Conservation (phyloP, 2,329 filamentous ascomycete species). For the Hypoxylon sp. region DNA sequence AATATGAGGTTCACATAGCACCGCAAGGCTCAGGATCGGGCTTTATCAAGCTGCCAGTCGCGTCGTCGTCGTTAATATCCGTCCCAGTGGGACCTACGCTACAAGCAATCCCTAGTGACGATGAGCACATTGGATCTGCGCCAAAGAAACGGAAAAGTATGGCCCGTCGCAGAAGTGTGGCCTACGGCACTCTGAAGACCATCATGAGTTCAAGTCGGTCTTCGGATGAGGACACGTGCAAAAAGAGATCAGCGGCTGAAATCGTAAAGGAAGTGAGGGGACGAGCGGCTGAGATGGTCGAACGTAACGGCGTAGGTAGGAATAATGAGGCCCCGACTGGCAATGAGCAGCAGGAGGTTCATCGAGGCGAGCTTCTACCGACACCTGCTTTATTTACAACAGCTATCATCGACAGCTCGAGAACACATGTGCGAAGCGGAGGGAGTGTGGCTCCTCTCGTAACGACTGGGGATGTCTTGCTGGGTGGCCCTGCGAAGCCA, state of each 20-base stretch:
- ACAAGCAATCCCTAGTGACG: conserved; percentile 68
- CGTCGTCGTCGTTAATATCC: conserved; percentile 47
- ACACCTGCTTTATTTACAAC: conserved; percentile 60
- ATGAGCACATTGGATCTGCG: conserved; percentile 59
- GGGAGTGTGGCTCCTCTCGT: conserved; percentile 50
- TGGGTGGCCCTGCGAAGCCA: conserved; percentile 68
- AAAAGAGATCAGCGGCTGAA: conserved; percentile 69
- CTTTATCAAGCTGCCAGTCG: conserved; percentile 54
- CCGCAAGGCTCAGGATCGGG: conserved; percentile 69
- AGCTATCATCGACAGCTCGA: conserved; percentile 59
- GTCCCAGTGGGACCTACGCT: conserved; percentile 63
- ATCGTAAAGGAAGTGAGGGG: conserved; percentile 67
- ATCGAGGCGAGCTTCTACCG: conserved; percentile 47
- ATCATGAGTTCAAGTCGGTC: conserved; percentile 75
- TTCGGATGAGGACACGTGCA: conserved; percentile 71
- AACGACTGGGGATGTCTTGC: conserved; percentile 56
- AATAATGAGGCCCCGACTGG: conserved; percentile 46
- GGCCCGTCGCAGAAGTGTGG: conserved; percentile 61
- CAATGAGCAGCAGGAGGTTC: conserved; percentile 39
- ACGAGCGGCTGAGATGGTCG: conserved; percentile 59
- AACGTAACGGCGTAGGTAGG: conserved; percentile 49
- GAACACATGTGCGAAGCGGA: conserved; percentile 44
- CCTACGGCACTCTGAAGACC: conserved; percentile 72
- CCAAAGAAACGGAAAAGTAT: conserved; percentile 57
- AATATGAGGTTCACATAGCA: conserved; percentile 73